Evolutionary conservation across 2,329 filamentous ascomycete species (phyloP).

Genomic region (Ilyonectria mors-panacis): DNA sequence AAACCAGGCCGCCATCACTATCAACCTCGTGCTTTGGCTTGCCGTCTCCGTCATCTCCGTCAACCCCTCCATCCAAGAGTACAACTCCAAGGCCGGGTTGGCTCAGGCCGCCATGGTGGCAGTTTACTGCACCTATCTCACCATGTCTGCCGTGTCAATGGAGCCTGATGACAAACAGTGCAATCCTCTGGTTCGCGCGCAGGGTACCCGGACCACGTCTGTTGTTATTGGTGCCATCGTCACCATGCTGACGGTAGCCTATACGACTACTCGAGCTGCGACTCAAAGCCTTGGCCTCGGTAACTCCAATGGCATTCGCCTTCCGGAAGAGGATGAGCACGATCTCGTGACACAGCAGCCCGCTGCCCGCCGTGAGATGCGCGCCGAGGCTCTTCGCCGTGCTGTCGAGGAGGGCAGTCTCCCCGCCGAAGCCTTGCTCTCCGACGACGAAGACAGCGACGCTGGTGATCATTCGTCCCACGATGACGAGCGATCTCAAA

Average conservation of each 20-base stretch:
- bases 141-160: slow-evolving; percentile 98
- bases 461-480: slow-evolving; percentile 74
- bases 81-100: slow-evolving; percentile 92
- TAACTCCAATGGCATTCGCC: slow-evolving; percentile 65
- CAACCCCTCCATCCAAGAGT: slow-evolving; percentile 90
- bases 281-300: slow-evolving; percentile 87
- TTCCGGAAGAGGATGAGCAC: slow-evolving; percentile 84
- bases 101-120: slow-evolving; percentile 99
- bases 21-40: slow-evolving; percentile 90
- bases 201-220: slow-evolving; percentile 89
- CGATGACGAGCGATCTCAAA: slow-evolving; percentile 90
- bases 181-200: slow-evolving; percentile 90
- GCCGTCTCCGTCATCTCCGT: slow-evolving; percentile 87
- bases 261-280: slow-evolving; percentile 96
- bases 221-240: slow-evolving; percentile 94
- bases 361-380: slow-evolving; percentile 86
- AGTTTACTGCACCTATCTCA: slow-evolving; percentile 98
- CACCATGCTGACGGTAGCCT: slow-evolving; percentile 96
- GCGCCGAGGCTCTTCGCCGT: slow-evolving; percentile 88
- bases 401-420: slow-evolving; percentile 94
- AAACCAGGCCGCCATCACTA: slow-evolving; percentile 96
- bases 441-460: slow-evolving; percentile 78
- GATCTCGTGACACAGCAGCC: slow-evolving; percentile 91
- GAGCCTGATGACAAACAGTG: slow-evolving; percentile 94
- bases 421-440: slow-evolving; percentile 89